Conservation (phyloP, 1,284 basidiomycete species). For the Naganishia sp. region DNA sequence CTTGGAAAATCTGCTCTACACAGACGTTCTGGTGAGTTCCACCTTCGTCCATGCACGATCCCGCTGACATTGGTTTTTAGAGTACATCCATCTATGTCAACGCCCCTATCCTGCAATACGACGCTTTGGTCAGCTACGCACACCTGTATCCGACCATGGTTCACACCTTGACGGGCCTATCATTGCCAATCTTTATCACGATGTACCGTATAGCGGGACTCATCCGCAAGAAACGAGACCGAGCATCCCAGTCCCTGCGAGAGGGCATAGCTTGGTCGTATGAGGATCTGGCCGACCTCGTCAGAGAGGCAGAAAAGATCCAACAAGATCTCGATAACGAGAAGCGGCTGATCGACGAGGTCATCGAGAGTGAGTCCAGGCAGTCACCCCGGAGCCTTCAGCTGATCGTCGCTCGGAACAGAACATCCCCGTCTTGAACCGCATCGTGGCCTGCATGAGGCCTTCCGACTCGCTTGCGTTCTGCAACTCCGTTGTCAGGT, state of each 20-base stretch:
- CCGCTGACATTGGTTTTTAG: constrained; percentile 9
- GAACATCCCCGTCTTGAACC: constrained; percentile 39
- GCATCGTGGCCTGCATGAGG: constrained; percentile 46
- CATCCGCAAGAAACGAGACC: constrained; percentile 35
- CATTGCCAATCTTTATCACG: constrained; percentile 39
- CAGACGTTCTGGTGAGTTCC: constrained; percentile 41
- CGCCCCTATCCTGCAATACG: constrained; percentile 38
- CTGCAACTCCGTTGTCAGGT: constrained; percentile 41
- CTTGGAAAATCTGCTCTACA: constrained; percentile 45
- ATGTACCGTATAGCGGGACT: constrained; percentile 41
- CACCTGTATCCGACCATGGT: constrained; percentile 33
- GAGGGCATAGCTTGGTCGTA: constrained; percentile 35
- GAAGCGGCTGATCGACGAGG: constrained; percentile 40
- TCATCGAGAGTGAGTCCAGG: constrained; percentile 36
- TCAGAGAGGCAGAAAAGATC: constrained; percentile 38
- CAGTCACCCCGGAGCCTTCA: too few species aligned
- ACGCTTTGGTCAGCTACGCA: constrained; percentile 30
- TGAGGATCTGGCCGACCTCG: constrained; percentile 40
- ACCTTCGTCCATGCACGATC: neutral
- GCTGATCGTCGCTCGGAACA: constrained; percentile 5
- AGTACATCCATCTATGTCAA: constrained; percentile 39
- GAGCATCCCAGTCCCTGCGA: neutral
- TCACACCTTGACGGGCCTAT: constrained; percentile 41
- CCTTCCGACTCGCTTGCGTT: constrained; percentile 41
- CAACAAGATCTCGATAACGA: constrained; percentile 40